phyloP scores from a whole-genome alignment of 192 early-diverging fungal species.

The Coemansia reversa region DNA sequence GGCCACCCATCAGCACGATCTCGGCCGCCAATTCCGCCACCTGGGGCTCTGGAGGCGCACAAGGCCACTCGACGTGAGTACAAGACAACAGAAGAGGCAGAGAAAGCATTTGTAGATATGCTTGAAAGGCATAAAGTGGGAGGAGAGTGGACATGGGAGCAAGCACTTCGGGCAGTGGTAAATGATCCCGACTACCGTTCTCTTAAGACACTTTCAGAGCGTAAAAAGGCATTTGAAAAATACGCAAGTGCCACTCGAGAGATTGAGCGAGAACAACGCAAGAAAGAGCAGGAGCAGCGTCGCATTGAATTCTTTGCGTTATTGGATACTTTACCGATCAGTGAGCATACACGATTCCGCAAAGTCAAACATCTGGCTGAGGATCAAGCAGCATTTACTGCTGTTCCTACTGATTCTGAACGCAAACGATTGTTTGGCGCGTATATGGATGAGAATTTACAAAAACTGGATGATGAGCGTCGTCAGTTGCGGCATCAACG shows the following conservation, averaged over 20 bases:
- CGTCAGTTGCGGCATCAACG: constrained; percentile 60
- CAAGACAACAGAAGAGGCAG: constrained; percentile 76
- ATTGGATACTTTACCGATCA: constrained; percentile 56
- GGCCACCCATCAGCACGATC: neutral
- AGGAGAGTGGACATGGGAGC: constrained; percentile 89
- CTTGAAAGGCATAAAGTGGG: constrained; percentile 71
- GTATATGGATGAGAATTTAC: constrained; percentile 65
- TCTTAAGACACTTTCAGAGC: constrained; percentile 74
- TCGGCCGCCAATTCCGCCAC: constrained; percentile 20
- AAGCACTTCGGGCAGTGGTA: constrained; percentile 82
- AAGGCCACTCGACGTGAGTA: constrained; percentile 57
- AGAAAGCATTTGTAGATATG: constrained; percentile 72
- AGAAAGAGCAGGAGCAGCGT: constrained; percentile 30
- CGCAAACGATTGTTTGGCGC: constrained; percentile 69
- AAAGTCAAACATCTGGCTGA: constrained; percentile 58
- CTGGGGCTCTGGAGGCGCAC: constrained; percentile 4
- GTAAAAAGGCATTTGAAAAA: constrained; percentile 77
- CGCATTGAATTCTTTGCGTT: constrained; percentile 59
- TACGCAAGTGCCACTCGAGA: constrained; percentile 62
- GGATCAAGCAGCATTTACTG: constrained; percentile 62
- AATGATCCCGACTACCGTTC: constrained; percentile 82
- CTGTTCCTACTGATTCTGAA: constrained; percentile 60
- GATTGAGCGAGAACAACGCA: constrained; percentile 40
- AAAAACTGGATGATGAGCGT: constrained; percentile 67
- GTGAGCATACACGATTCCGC: constrained; percentile 57